Evolutionary conservation across 2,329 filamentous ascomycete species (phyloP).

Genomic region (Alternaria dauci): DNA sequence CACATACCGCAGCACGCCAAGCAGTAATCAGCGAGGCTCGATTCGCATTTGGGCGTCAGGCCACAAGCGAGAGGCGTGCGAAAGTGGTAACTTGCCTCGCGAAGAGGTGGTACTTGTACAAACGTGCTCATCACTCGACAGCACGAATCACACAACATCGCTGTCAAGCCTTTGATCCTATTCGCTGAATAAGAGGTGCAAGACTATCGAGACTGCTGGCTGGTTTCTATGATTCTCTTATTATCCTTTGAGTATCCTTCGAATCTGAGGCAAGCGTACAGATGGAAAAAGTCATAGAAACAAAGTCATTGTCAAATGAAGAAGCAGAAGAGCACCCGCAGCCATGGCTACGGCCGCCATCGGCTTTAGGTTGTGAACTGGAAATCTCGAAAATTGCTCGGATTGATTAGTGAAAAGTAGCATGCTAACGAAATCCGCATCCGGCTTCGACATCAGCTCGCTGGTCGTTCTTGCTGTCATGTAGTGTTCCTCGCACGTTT

Average conservation of each 20-base stretch:
- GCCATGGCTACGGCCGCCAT: not conserved
- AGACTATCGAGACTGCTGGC: not conserved
- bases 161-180: not conserved
- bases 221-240: not conserved
- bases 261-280: too few relatives aligned
- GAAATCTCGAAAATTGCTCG: not conserved
- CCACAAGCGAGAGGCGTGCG: not conserved
- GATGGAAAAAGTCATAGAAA: not conserved
- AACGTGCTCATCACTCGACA: not conserved
- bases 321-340: not conserved
- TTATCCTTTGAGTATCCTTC: too few relatives aligned
- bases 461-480: not conserved
- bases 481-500: too few relatives aligned
- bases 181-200: not conserved
- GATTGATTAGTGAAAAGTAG: not conserved
- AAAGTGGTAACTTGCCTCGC: not conserved
- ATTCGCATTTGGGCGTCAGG: not conserved
- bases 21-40: not conserved
- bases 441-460: not conserved
- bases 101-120: not conserved
- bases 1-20: not conserved
- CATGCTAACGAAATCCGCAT: not conserved
- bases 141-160: not conserved
- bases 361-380: not conserved
- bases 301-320: not conserved